phyloP scores from a whole-genome alignment of 225 moss, liverwort and hornwort genomes.

The Climacium dendroides region DNA sequence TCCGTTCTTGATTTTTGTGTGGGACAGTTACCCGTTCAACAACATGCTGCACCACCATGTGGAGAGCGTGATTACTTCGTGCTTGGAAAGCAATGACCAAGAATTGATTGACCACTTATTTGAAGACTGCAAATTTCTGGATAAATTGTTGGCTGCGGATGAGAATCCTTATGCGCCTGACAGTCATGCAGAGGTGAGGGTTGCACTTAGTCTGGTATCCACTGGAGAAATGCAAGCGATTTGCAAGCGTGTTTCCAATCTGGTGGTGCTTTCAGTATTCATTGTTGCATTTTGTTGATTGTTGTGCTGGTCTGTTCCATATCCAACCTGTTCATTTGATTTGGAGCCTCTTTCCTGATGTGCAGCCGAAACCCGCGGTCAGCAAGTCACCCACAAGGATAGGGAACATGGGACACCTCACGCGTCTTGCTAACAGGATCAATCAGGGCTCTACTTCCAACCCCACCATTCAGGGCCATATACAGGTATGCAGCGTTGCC shows the following conservation, averaged over 20 bases:
- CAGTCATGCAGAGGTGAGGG: slow-evolving; percentile 51
- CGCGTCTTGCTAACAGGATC: slow-evolving; percentile 78
- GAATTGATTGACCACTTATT: slow-evolving; percentile 82
- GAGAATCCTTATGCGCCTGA: slow-evolving; percentile 73
- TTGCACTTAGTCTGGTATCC: neutral
- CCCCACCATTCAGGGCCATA: slow-evolving; percentile 45
- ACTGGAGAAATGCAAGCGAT: neutral
- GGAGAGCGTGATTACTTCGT: slow-evolving; percentile 82
- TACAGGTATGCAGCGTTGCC: slow-evolving; percentile 44
- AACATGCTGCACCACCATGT: slow-evolving; percentile 99
- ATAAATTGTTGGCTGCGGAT: slow-evolving; percentile 70
- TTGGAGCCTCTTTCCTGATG: neutral
- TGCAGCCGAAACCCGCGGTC: slow-evolving; percentile 3
- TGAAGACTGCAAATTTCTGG: slow-evolving; percentile 66
- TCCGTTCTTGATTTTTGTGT: neutral
- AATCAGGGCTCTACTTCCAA: slow-evolving; percentile 47
- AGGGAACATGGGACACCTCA: slow-evolving; percentile 96
- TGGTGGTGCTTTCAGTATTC: neutral
- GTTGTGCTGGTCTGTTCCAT: neutral
- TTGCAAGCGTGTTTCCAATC: neutral
- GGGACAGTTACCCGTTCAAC: slow-evolving; percentile 90
- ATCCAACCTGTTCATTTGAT: neutral
- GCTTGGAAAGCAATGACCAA: slow-evolving; percentile 81
- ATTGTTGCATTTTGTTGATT: neutral
- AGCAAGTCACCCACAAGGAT: slow-evolving; percentile 66